These are phyloP conservation scores for Paracorniculantispora psalliotae DNA, from an alignment of 2,329 filamentous ascomycete species.

Conservation along the genomic window DNA sequence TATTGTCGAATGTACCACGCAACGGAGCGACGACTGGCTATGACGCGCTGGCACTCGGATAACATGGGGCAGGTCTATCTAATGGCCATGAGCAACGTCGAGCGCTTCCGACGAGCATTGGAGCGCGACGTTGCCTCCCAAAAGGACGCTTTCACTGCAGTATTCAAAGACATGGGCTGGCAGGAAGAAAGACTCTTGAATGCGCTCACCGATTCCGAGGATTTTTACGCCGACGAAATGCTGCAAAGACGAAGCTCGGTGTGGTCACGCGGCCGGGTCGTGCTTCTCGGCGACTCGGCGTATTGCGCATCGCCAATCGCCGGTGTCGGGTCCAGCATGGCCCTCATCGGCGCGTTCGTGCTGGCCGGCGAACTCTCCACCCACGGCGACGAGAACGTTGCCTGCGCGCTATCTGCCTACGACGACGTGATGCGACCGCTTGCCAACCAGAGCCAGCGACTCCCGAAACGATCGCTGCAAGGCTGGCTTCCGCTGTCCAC, in stretches of 20 bases:
- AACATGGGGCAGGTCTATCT: conserved; percentile 5
- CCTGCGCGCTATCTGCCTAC: not conserved
- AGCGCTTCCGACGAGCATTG: conserved; percentile 7
- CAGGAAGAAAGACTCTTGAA: conserved; percentile 6
- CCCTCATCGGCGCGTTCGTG: conserved; percentile 12
- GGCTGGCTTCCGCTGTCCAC: conserved; percentile 3
- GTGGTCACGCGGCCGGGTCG: conserved; percentile 6
- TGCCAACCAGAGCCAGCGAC: conserved; percentile 1
- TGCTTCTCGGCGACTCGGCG: conserved; percentile 10
- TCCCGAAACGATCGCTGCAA: conserved; percentile 1
- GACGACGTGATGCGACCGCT: conserved; percentile 1
- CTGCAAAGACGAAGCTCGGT: conserved; percentile 3
- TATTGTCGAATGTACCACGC: conserved; percentile 11
- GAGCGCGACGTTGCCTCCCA: conserved; percentile 4
- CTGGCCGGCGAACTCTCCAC: conserved; percentile 6
- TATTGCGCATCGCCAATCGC: conserved; percentile 12
- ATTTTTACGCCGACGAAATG: conserved; percentile 13
- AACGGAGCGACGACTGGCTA: conserved; percentile 9
- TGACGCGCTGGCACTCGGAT: conserved; percentile 8
- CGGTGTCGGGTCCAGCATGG: conserved; percentile 11
- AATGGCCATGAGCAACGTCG: conserved; percentile 11
- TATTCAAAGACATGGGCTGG: conserved; percentile 10
- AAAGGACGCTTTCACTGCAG: conserved; percentile 7
- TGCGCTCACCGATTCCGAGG: conserved; percentile 9
- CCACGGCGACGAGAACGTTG: not conserved